Percentiles rank a stretch among this genome's conserved stretches.
phyloP scores from a whole-genome alignment of 208 protist species.

The Sergeia podlipaevii region DNA sequence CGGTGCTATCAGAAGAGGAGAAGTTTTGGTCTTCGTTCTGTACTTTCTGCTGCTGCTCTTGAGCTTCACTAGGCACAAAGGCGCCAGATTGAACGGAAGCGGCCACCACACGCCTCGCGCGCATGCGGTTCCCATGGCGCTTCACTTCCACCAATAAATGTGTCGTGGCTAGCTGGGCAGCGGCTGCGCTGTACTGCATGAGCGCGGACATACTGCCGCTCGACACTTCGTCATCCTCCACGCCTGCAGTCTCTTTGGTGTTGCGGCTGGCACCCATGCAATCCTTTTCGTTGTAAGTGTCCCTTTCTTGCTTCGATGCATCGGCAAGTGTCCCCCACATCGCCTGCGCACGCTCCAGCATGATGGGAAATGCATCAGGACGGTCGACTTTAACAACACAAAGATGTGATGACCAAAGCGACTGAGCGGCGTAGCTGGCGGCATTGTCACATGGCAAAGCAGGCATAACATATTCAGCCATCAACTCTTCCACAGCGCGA shows the following conservation, averaged over 20 bases:
- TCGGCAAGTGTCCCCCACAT: constrained; percentile 1
- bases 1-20: not conserved
- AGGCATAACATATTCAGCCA: constrained; percentile 28
- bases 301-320: too few species aligned
- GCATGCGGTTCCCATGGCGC: constrained; percentile 9
- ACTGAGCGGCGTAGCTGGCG: constrained; percentile 18
- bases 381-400: constrained; percentile 38
- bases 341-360: constrained; percentile 12
- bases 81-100: constrained; percentile 39
- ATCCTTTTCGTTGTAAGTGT: too few species aligned
- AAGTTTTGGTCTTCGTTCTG: not conserved
- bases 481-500: constrained; percentile 23
- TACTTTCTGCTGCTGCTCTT: not conserved
- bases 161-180: constrained; percentile 9
- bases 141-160: constrained; percentile 19
- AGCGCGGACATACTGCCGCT: constrained; percentile 9
- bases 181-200: constrained; percentile 1
- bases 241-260: not conserved
- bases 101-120: constrained; percentile 20
- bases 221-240: not conserved
- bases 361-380: constrained; percentile 39
- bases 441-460: constrained; percentile 15
- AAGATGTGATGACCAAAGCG: constrained; percentile 51
- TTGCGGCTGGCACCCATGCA: too few species aligned
- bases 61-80: constrained; percentile 12